phyloP scores from a whole-genome alignment of 2,329 filamentous ascomycete species.

The Phialemonium atrogriseum region DNA sequence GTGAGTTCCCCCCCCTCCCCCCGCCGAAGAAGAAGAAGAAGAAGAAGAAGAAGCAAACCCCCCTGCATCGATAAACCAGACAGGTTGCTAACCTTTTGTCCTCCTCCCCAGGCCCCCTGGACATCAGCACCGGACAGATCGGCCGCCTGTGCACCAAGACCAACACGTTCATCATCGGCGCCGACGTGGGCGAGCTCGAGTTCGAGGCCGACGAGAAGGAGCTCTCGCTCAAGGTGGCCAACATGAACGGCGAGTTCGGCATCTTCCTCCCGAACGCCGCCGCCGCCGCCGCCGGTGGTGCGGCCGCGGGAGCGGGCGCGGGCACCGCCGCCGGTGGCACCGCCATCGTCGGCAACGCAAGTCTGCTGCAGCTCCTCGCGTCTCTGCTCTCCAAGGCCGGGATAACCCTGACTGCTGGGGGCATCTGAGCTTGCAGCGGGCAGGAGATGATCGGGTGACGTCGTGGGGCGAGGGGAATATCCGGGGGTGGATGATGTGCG shows the following conservation, averaged over 20 bases:
- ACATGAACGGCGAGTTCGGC: conserved; percentile 24
- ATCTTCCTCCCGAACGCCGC: conserved; percentile 22
- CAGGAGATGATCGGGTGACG: no score
- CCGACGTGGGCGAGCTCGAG: conserved; percentile 27
- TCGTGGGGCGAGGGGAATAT: no score
- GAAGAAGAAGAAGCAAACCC: background rate
- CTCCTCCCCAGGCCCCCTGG: conserved; percentile 16
- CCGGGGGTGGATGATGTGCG: no score
- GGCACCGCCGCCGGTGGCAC: conserved; percentile 5
- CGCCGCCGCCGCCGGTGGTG: conserved; percentile 8
- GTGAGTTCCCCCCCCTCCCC: conserved; percentile 14
- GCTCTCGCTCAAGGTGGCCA: conserved; percentile 19
- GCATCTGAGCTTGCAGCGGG: no score
- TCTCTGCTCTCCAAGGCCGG: no score
- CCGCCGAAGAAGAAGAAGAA: background rate
- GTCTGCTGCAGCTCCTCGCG: no score
- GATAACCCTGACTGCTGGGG: no score
- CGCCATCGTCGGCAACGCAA: no score
- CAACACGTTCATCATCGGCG: conserved; percentile 26
- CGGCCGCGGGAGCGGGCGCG: conserved; percentile 5
- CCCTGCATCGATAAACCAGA: background rate
- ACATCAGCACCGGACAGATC: conserved; percentile 26
- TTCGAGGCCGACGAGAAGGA: conserved; percentile 34
- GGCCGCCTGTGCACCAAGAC: conserved; percentile 26
- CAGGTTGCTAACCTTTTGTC: no score